Percentiles rank a stretch among this genome's conserved stretches.
Conservation (phyloP, 495 filamentous ascomycete species). For the Aspergillus sparsus region DNA sequence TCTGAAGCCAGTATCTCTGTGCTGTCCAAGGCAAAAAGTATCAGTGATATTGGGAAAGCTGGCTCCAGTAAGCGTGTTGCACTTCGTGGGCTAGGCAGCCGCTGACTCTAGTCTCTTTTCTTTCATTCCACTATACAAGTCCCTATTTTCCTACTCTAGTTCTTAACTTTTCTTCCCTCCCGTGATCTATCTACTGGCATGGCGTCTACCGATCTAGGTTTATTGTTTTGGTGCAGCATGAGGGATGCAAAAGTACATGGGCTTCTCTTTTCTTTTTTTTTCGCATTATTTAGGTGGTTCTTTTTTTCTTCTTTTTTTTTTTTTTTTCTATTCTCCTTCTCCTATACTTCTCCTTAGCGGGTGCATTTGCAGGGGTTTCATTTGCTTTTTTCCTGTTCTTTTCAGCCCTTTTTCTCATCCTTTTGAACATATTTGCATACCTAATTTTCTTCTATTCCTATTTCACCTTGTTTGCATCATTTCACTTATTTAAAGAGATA, state of each 20-base stretch:
- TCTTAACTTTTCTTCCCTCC: neutral
- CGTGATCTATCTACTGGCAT: constrained; percentile 22
- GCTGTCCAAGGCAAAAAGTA: constrained; percentile 41
- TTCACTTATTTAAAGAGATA: constrained; percentile 17
- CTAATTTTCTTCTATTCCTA: constrained; percentile 9
- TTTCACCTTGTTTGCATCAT: constrained; percentile 10
- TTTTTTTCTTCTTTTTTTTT: neutral
- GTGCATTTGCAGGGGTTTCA: constrained; percentile 37
- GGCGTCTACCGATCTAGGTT: constrained; percentile 18
- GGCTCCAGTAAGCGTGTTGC: constrained; percentile 42
- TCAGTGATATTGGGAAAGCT: constrained; percentile 42
- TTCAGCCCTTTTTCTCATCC: constrained; percentile 14
- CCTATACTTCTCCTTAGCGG: constrained; percentile 18
- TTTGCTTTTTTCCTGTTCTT: constrained; percentile 20
- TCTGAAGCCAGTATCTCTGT: constrained; percentile 5
- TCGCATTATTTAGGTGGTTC: constrained; percentile 16
- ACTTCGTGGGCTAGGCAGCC: constrained; percentile 38
- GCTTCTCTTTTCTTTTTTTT: neutral
- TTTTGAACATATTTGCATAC: constrained; percentile 5
- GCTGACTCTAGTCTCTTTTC: constrained; percentile 9
- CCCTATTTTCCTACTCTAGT: neutral
- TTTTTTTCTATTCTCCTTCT: constrained; percentile 3
- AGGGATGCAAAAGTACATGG: neutral
- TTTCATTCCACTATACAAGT: neutral
- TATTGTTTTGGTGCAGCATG: constrained; percentile 7